A percentile compares a stretch with the other conserved stretches of the same genome.
These are phyloP conservation scores for Penicillium sp. DNA, from an alignment of 2,329 filamentous ascomycete genomes.

Conservation along the genomic window DNA sequence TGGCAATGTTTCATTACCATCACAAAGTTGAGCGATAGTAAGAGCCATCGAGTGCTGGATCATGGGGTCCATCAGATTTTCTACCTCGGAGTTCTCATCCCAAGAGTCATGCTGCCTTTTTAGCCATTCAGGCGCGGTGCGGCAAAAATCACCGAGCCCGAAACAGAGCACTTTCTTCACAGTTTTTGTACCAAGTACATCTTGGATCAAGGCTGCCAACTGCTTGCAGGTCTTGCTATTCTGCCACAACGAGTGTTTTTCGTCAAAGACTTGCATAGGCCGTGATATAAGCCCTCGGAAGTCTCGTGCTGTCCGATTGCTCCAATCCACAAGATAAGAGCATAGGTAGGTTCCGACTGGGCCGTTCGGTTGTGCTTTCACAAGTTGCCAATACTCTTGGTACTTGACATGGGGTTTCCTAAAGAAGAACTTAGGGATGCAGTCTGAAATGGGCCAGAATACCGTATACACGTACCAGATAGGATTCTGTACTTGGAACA, in stretches of 20 bases:
- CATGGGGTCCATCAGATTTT: conserved; percentile 16
- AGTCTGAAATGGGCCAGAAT: conserved; percentile 10
- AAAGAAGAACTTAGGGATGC: conserved; percentile 13
- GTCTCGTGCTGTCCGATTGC: conserved; percentile 18
- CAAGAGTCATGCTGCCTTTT: conserved; percentile 16
- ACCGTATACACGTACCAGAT: conserved; percentile 22
- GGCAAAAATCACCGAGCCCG: conserved; percentile 23
- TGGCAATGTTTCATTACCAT: conserved; percentile 14
- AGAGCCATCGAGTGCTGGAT: conserved; percentile 24
- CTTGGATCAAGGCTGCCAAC: conserved; percentile 14
- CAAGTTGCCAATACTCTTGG: conserved; percentile 23
- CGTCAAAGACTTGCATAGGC: conserved; percentile 21
- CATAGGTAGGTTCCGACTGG: conserved; percentile 20
- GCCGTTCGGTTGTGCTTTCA: conserved; percentile 18
- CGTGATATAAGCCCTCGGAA: conserved; percentile 22
- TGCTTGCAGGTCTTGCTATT: conserved; percentile 20
- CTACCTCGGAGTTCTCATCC: conserved; percentile 15
- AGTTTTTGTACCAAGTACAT: conserved; percentile 13
- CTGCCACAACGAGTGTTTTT: conserved; percentile 18
- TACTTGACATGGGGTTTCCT: conserved; percentile 22
- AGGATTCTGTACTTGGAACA: conserved; percentile 22
- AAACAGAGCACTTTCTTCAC: conserved; percentile 22
- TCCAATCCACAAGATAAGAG: conserved; percentile 25
- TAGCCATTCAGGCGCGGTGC: conserved; percentile 19
- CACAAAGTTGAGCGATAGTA: conserved; percentile 21